These are phyloP conservation scores for Venturia effusa DNA, from an alignment of 2,329 filamentous ascomycete species.

Conservation along the genomic window DNA sequence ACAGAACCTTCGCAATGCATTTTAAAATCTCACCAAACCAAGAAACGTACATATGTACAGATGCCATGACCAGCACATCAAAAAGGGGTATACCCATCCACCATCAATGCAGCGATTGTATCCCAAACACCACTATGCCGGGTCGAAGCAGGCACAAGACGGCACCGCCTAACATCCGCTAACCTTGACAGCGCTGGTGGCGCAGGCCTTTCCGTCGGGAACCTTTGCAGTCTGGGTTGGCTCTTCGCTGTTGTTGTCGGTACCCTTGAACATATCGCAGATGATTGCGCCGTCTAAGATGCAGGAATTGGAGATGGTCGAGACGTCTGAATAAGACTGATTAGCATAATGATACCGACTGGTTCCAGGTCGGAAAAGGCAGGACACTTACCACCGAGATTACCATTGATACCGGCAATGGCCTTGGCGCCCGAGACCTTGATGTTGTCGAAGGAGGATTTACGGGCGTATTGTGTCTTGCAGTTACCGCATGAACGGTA, in stretches of 20 bases:
- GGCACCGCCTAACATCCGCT: background rate
- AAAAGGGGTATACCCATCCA: background rate
- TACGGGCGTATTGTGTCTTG: constrained; percentile 3
- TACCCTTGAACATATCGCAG: constrained; percentile 18
- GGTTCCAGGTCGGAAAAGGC: background rate
- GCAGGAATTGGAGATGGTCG: constrained; percentile 20
- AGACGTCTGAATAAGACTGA: constrained; percentile 15
- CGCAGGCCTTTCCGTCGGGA: constrained; percentile 21
- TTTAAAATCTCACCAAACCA: background rate
- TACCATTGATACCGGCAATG: constrained; percentile 21
- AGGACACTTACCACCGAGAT: constrained; percentile 19
- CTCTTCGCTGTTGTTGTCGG: constrained; percentile 18
- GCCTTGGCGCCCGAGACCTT: background rate
- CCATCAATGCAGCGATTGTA: background rate
- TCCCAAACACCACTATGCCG: background rate
- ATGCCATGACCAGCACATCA: background rate
- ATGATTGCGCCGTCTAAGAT: background rate
- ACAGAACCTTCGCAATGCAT: background rate
- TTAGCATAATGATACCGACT: background rate
- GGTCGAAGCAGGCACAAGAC: background rate
- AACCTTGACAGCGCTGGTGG: constrained; percentile 14
- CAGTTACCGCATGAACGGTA: constrained; percentile 23
- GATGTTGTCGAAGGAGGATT: constrained; percentile 4
- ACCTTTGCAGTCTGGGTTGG: constrained; percentile 20
- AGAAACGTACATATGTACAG: background rate